Evolutionary conservation across 2,329 filamentous ascomycete genomes (phyloP).

Genomic region (Ascochyta lentis): DNA sequence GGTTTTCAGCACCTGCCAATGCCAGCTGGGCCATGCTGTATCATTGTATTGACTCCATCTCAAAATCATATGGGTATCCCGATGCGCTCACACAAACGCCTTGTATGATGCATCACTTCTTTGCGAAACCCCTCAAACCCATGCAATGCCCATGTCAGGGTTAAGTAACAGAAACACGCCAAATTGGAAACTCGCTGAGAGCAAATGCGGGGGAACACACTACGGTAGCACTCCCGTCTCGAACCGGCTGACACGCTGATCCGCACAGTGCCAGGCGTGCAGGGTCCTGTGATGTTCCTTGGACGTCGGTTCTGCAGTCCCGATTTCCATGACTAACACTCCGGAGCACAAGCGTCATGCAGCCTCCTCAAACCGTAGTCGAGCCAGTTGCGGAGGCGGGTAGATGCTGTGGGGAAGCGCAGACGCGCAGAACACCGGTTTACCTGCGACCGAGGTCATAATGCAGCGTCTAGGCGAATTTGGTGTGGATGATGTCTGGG

Average conservation of each 20-base stretch:
- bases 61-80: slow-evolving; percentile 45
- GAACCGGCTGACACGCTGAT: slow-evolving; percentile 35
- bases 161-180: slow-evolving; percentile 46
- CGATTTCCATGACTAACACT: slow-evolving; percentile 47
- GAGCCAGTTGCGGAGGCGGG: slow-evolving; percentile 41
- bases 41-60: slow-evolving; percentile 27
- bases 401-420: slow-evolving; percentile 36
- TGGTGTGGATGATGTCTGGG: slow-evolving; percentile 97
- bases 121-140: slow-evolving; percentile 20
- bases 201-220: slow-evolving; percentile 48
- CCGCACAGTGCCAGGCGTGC: slow-evolving; percentile 26
- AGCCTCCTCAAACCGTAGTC: slow-evolving; percentile 27
- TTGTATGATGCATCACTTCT: slow-evolving; percentile 37
- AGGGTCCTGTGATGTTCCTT: slow-evolving; percentile 31
- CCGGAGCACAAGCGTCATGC: slow-evolving; percentile 39
- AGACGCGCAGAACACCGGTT: slow-evolving; percentile 18
- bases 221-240: slow-evolving; percentile 41
- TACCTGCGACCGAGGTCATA: slow-evolving; percentile 29
- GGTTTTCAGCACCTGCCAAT: slow-evolving; percentile 15
- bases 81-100: slow-evolving; percentile 43
- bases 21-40: slow-evolving; percentile 9
- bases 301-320: slow-evolving; percentile 32
- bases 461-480: slow-evolving; percentile 74
- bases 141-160: slow-evolving; percentile 24
- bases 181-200: slow-evolving; percentile 27